phyloP scores from a whole-genome alignment of 352 stramenopile genomes.

The Globisporangium lucens region DNA sequence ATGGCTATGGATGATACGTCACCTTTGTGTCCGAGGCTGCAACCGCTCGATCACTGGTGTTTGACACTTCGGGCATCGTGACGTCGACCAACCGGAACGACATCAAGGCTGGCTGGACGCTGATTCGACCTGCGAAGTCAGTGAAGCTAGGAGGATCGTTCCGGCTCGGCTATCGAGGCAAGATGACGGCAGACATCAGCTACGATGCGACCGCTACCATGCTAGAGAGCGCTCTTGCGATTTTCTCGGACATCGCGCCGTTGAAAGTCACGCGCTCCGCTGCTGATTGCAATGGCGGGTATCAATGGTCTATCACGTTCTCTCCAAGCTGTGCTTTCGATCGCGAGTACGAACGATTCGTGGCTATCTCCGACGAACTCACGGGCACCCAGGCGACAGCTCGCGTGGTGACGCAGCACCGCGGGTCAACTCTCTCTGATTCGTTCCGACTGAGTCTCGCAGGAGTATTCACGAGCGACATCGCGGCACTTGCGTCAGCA shows the following conservation, averaged over 20 bases:
- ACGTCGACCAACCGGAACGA: neutral
- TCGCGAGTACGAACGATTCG: neutral
- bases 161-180: neutral
- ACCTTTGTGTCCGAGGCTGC: neutral
- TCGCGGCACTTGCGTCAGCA: constrained; percentile 16
- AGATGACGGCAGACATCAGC: neutral
- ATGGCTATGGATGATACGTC: neutral
- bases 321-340: neutral
- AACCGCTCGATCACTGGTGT: neutral
- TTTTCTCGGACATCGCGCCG: neutral
- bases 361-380: neutral
- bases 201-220: neutral
- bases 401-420: neutral
- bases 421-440: constrained; percentile 20
- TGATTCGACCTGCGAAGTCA: neutral
- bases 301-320: neutral
- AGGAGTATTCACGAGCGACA: constrained; percentile 16
- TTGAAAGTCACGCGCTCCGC: neutral
- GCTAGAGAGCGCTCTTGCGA: neutral
- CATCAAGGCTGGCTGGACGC: neutral
- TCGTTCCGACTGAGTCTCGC: constrained; percentile 28
- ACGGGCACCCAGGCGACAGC: neutral
- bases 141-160: neutral
- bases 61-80: neutral
- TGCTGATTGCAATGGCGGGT: neutral